Percentiles rank a stretch among this genome's conserved stretches.
These are phyloP conservation scores for Colletotrichum salicis DNA, from an alignment of 2,329 filamentous ascomycete genomes.

Conservation along the genomic window DNA sequence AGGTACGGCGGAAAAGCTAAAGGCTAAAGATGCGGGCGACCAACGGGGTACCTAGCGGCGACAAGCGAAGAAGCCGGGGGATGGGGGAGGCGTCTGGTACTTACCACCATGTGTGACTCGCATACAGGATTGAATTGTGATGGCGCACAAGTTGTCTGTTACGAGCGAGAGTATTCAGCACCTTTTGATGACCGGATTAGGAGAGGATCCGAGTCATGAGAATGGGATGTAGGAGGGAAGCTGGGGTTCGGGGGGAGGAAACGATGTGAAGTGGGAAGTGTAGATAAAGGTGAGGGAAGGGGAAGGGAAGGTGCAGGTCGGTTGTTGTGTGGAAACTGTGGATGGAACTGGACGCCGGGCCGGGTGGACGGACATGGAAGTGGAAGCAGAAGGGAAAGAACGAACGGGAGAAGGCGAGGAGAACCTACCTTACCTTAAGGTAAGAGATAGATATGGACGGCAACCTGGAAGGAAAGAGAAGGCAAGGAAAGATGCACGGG, in stretches of 20 bases:
- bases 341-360: not conserved
- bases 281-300: conserved; percentile 17
- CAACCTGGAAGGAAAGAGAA: not conserved
- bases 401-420: conserved; percentile 1
- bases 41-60: not conserved
- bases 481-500: conserved; percentile 5
- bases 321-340: not conserved
- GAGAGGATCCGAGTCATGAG: conserved; percentile 28
- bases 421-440: not conserved
- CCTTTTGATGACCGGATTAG: conserved; percentile 16
- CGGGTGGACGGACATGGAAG: conserved; percentile 3
- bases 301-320: conserved; percentile 12
- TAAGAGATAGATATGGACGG: not conserved
- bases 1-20: conserved; percentile 18
- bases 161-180: not conserved
- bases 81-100: not conserved
- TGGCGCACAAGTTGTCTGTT: conserved; percentile 1
- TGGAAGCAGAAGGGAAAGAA: not conserved
- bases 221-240: conserved; percentile 20
- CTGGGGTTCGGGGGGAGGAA: conserved; percentile 24
- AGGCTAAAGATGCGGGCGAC: conserved; percentile 5
- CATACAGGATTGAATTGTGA: not conserved
- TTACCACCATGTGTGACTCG: conserved; percentile 13
- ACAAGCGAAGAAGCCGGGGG: not conserved
- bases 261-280: conserved; percentile 30